Percentiles rank a stretch among this genome's conserved stretches.
phyloP scores from a whole-genome alignment of 306 rosid genomes.

The Lupinus albus region DNA sequence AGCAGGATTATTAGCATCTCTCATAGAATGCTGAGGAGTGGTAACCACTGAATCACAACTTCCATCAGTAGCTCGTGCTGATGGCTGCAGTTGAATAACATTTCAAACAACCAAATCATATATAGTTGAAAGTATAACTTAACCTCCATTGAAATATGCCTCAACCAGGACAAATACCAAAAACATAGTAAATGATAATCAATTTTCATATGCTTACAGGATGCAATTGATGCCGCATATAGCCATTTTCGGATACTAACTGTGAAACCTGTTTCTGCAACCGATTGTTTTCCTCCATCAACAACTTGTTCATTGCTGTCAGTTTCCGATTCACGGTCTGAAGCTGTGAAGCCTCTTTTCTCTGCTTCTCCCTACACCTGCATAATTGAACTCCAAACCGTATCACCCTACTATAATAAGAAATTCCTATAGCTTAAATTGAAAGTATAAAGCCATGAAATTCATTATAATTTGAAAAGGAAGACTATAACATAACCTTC shows the following conservation, averaged over 20 bases:
- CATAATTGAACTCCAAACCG: neutral
- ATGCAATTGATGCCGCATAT: constrained; percentile 71
- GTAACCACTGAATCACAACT: constrained; percentile 68
- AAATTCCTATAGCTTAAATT: neutral
- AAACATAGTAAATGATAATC: constrained; percentile 17
- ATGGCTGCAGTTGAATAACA: constrained; percentile 43
- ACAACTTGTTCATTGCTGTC: constrained; percentile 70
- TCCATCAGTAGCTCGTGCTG: constrained; percentile 63
- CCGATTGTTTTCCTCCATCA: constrained; percentile 83
- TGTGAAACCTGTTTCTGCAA: constrained; percentile 82
- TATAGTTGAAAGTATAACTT: neutral
- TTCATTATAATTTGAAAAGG: no score
- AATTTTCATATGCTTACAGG: constrained; percentile 50
- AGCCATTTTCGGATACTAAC: constrained; percentile 72
- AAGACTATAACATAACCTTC: no score
- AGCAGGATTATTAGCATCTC: constrained; percentile 77
- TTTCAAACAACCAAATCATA: neutral
- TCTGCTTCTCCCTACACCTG: constrained; percentile 85
- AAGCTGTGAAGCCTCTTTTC: constrained; percentile 72
- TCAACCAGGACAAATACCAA: constrained; percentile 7
- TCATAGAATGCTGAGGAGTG: constrained; percentile 64
- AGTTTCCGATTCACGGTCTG: constrained; percentile 73
- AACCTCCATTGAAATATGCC: neutral
- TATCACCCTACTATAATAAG: constrained; percentile 4
- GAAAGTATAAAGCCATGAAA: neutral